phyloP scores from a whole-genome alignment of 2,329 filamentous ascomycete species.

The Huntiella omanensis region DNA sequence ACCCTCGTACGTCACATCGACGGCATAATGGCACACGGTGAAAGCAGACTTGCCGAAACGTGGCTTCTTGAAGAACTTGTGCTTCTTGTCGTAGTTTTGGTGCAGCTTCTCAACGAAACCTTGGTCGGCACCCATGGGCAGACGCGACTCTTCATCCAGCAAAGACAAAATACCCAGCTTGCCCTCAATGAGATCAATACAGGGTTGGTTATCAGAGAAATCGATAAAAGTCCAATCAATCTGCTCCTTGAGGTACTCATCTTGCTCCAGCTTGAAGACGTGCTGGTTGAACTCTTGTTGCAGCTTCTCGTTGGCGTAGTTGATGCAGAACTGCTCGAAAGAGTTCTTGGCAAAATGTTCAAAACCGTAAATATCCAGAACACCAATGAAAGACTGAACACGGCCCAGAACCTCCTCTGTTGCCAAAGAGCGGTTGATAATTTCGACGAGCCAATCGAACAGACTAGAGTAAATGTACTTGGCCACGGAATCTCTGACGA shows the following conservation, averaged over 20 bases:
- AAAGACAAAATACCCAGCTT: conserved; percentile 86
- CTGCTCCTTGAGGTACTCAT: conserved; percentile 88
- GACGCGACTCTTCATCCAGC: conserved; percentile 84
- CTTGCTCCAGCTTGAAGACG: conserved; percentile 96
- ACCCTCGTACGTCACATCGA: conserved; percentile 96
- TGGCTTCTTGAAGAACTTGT: conserved; percentile 96
- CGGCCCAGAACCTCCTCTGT: conserved; percentile 70
- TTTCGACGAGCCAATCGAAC: conserved; percentile 98
- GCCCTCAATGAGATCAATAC: conserved; percentile 94
- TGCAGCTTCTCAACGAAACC: conserved; percentile 94
- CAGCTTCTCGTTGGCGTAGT: conserved; percentile 97
- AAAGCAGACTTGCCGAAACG: conserved; percentile 94
- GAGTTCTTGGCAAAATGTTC: conserved; percentile 99
- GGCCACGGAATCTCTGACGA: conserved; percentile 91
- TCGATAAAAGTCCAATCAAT: conserved; percentile 99
- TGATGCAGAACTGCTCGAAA: conserved; percentile 99
- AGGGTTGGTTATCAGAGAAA: conserved; percentile 97
- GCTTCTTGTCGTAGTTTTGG: conserved; percentile 82
- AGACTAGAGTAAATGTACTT: conserved; percentile 98
- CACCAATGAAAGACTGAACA: conserved; percentile 83
- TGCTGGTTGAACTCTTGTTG: conserved; percentile 99
- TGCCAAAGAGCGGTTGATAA: conserved; percentile 79
- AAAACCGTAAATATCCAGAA: conserved; percentile 97
- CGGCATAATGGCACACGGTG: conserved; percentile 93
- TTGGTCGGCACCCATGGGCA: conserved; percentile 94